Base-by-base conservation (phyloP, 176 grass and related monocot species). In the Musa schizocarpa region DNA sequence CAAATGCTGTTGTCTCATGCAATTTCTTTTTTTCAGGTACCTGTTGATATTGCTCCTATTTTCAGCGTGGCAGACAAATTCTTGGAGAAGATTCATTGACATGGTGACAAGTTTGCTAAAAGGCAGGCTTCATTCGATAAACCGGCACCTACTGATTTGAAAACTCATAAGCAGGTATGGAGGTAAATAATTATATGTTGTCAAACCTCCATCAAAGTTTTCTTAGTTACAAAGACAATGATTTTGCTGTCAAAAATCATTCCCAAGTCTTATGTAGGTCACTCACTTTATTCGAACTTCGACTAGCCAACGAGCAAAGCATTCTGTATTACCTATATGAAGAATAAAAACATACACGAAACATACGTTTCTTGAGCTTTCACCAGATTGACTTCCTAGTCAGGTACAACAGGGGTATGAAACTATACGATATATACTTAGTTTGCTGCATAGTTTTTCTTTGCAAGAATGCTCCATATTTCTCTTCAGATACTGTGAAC, bases 41-140 rank as follows among this genome's bases (percentile, higher is more conserved):
- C 92, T 82, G 89, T 96, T 78, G 92, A 96, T 69, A 87, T 96
- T 29, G 63, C 82, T 53, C 92, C 87, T 3, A 62, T 86, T 53
- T 96, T 96, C 49, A 79, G 68, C 58, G 64, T 73, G 2, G 86
- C 89, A 51, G 83, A 89, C 50, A 84, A 77, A 56, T 62, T 96
- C 56, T 69, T 96, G 77, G 75, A 71, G 63, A 82, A 54, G 17
- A 34, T 34, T 21, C 87, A 34, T 80, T 9, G 69, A 59, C 7
- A 10, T 16, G 70, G 16, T 7, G 69, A n/a, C 2, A 1, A 71
- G n/a, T 51, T 53, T 77, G 75, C 16, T 29, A 54, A 62, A 59
- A 6, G 21, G 14, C 27, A 23, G 8, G 13, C 55, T 17, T 16
- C 55, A 57, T 2, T 16, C 16, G 6, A 16, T 0, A 57, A 16